Conservation (phyloP, 106 monocot genomes). For the Dendrobium officinale region DNA sequence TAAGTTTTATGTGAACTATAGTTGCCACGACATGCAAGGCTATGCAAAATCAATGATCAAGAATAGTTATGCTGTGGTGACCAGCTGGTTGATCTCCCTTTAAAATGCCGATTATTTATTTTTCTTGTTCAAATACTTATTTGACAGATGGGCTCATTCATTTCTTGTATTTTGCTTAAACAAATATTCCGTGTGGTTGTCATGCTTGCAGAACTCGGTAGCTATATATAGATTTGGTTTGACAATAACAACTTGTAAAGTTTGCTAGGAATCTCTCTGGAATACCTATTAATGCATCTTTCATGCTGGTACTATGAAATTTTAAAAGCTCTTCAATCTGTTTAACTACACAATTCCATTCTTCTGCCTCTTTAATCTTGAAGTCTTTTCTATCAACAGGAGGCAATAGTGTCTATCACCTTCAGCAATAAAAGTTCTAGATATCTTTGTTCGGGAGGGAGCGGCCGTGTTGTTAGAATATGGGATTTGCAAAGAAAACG, state of each 20-base stretch:
- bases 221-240: neutral
- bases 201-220: neutral
- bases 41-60: neutral
- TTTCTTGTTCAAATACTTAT: neutral
- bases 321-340: neutral
- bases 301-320: neutral
- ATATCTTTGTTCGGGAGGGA: constrained; percentile 92
- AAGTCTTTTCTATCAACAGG: constrained; percentile 33
- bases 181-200: neutral
- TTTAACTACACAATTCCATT: neutral
- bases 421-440: constrained; percentile 94
- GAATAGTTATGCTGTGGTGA: no score
- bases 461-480: constrained; percentile 68
- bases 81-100: neutral
- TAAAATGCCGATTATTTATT: neutral
- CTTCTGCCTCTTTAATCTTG: neutral
- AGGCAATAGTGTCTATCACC: constrained; percentile 61
- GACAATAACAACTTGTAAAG: neutral
- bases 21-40: neutral
- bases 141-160: neutral
- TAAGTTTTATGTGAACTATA: neutral
- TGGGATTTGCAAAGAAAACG: constrained; percentile 96
- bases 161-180: neutral
- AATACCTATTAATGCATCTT: neutral
- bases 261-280: neutral